Base-by-base conservation (phyloP, 2,329 filamentous ascomycete species). In the Fusarium sambucinum region DNA sequence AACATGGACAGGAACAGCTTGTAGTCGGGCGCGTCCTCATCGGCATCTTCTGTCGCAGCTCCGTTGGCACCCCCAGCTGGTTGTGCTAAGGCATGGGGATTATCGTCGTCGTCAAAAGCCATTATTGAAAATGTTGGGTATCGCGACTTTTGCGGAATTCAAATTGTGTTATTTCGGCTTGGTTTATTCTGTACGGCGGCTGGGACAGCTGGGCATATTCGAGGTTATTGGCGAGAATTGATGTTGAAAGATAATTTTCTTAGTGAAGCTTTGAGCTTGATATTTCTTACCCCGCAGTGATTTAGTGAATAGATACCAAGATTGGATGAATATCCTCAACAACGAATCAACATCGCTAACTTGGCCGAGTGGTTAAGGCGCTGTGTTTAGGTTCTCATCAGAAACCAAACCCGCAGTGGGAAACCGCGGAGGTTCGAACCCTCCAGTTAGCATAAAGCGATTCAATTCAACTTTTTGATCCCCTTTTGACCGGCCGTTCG, bases 11-110 rank as follows among this genome's bases (percentile, higher is more conserved):
- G 81, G 66, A 90, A 89, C 66, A 94, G 90, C 68, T 92, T 90
- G 78, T 95, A 97, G 80, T 98, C 95, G 74, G 94, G 93, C 3
- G 90, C 87, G 77, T 94, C 92, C 73, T 97, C 94, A 40, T 90
- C 90, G 54, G 89, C 88, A 47, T 88, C 84, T 58, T 92, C 89
- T 44, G 73, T 71, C 9, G 72, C 63, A 21, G 72, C 72, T 40
- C 71, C 76, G 32, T 78, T 76, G 37, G 71, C 72, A 52, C 66
- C 70, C n/a, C 59, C 50, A n/a, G 55, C 44, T 11, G 64, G 60
- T 8, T 60, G 41, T 21, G 71, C 66, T n/a, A 64, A 59, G 17
- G 70, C 54, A 38, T 66, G 73, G 19, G 79, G 78, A 55, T 77
- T 77, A 59, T 83, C 82, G 61, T 84, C 81, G 66, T 84, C 81